A percentile compares a stretch with the other conserved stretches of the same genome.
These are phyloP conservation scores for Ogataea philodendri DNA, from an alignment of 805 yeast genomes.

Conservation along the genomic window DNA sequence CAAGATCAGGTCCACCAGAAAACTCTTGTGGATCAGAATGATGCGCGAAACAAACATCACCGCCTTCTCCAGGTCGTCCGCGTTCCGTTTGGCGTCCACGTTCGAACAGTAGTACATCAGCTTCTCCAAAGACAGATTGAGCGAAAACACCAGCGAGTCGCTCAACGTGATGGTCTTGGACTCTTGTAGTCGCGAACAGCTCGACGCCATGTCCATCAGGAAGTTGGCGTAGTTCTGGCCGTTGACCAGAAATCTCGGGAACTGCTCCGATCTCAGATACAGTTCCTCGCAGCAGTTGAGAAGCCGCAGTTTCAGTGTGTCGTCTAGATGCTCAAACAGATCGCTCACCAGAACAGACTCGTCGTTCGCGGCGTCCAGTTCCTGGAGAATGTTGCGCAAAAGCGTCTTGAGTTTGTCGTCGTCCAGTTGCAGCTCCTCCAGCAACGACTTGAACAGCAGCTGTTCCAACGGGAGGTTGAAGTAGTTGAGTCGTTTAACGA, in stretches of 20 bases:
- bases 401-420: conserved; percentile 15
- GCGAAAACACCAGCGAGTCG: conserved; percentile 41
- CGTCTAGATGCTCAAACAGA: conserved; percentile 39
- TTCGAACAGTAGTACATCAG: conserved; percentile 32
- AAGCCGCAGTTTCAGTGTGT: conserved; percentile 32
- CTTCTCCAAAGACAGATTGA: conserved; percentile 41
- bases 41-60: conserved; percentile 52
- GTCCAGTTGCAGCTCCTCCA: conserved; percentile 25
- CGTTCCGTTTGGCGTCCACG: conserved; percentile 25
- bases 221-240: conserved; percentile 36
- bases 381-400: conserved; percentile 14
- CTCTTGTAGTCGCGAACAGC: conserved; percentile 39
- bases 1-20: conserved; percentile 45
- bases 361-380: conserved; percentile 12
- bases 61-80: conserved; percentile 28
- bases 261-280: conserved; percentile 40
- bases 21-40: conserved; percentile 54
- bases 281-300: conserved; percentile 40
- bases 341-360: conserved; percentile 33
- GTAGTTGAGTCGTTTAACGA: conserved; percentile 33
- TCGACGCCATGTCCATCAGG: conserved; percentile 45
- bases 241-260: conserved; percentile 33
- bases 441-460: conserved; percentile 34
- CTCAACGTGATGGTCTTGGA: conserved; percentile 26
- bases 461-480: conserved; percentile 45